phyloP scores from a whole-genome alignment of 345 rosid genomes.

The Linum lewisii region DNA sequence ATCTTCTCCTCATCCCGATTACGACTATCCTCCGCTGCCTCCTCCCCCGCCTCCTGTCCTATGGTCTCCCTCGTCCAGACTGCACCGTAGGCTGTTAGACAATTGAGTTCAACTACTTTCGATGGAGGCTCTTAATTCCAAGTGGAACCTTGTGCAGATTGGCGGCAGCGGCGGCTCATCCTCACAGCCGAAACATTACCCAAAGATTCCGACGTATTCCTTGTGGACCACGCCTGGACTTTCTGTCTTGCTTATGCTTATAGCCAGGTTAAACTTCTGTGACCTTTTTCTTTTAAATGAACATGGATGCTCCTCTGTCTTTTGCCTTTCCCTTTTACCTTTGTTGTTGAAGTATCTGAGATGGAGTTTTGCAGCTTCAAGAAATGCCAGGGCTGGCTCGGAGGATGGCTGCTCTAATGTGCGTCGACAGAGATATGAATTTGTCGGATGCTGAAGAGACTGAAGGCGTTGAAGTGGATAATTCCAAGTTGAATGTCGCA shows the following conservation, averaged over 20 bases:
- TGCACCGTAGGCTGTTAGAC: constrained; percentile 57
- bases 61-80: constrained; percentile 66
- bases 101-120: constrained; percentile 57
- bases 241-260: constrained; percentile 76
- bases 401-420: constrained; percentile 90
- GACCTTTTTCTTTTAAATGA: no score
- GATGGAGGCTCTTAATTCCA: constrained; percentile 77
- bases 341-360: not conserved
- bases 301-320: no score
- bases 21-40: constrained; percentile 77
- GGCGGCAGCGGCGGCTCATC: constrained; percentile 56
- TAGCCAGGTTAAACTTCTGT: constrained; percentile 46
- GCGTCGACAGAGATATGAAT: constrained; percentile 45
- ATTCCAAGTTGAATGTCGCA: constrained; percentile 27
- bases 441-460: constrained; percentile 25
- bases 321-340: not conserved
- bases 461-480: constrained; percentile 19
- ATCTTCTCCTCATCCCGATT: no score
- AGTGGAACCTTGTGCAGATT: constrained; percentile 53
- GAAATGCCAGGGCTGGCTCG: constrained; percentile 83
- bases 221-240: constrained; percentile 92
- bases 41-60: constrained; percentile 60
- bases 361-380: constrained; percentile 45
- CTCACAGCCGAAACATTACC: constrained; percentile 53
- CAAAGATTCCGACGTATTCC: constrained; percentile 60